These are phyloP conservation scores for Neoboletus brunneissimus DNA, from an alignment of 768 basidiomycete genomes.

Conservation along the genomic window DNA sequence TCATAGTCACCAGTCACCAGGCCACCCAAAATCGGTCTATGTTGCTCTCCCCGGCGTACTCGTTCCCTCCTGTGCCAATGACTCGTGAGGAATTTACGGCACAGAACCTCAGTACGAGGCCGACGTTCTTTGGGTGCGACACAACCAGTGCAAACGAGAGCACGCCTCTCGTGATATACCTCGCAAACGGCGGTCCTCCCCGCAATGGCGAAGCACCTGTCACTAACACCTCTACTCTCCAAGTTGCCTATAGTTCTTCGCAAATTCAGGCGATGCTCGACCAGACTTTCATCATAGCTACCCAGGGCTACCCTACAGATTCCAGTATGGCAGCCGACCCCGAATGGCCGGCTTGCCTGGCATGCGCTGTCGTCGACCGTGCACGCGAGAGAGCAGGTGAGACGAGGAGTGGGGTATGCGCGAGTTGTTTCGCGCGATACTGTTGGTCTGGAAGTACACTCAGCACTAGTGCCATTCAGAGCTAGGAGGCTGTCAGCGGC, in stretches of 20 bases:
- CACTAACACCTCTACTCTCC: conserved; percentile 43
- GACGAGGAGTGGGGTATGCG: conserved; percentile 30
- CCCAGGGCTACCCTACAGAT: conserved; percentile 39
- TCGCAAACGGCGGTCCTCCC: conserved; percentile 53
- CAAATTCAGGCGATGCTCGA: conserved; percentile 44
- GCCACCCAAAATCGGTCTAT: conserved; percentile 38
- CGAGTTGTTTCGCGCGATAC: conserved; percentile 31
- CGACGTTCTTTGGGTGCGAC: conserved; percentile 49
- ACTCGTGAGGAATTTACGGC: conserved; percentile 30
- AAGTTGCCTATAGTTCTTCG: conserved; percentile 36
- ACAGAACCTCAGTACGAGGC: conserved; percentile 35
- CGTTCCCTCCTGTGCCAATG: conserved; percentile 33
- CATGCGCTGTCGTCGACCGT: conserved; percentile 52
- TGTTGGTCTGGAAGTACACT: conserved; percentile 27
- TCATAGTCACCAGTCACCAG: too few species aligned
- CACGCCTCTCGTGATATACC: conserved; percentile 53
- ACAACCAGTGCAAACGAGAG: conserved; percentile 22
- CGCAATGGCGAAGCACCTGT: conserved; percentile 34
- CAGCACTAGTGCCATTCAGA: neutral
- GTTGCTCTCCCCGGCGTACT: conserved; percentile 33
- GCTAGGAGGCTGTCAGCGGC: too few species aligned
- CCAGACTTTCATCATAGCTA: conserved; percentile 42
- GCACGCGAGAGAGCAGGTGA: conserved; percentile 31
- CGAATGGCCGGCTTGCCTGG: conserved; percentile 49
- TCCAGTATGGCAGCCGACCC: conserved; percentile 32